Conservation (phyloP, 306 rosid genomes). For the Purshia tridentata region DNA sequence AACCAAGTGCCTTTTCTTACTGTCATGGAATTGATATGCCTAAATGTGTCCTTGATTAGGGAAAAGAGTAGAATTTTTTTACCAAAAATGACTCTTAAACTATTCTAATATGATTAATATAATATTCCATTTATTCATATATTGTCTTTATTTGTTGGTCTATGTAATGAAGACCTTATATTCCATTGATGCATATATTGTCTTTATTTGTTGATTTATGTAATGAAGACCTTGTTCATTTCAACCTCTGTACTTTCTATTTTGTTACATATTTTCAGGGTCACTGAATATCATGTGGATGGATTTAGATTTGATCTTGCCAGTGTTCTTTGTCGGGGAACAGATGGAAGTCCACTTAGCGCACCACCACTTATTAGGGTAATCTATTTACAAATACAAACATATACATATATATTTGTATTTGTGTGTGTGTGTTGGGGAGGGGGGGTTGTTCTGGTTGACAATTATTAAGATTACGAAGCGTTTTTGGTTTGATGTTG, state of each 20-base stretch:
- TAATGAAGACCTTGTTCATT: neutral
- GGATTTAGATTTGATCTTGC: conserved; percentile 98
- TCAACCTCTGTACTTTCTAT: conserved; percentile 12
- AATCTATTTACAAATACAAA: conserved; percentile 20
- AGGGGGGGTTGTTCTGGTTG: too few relatives aligned
- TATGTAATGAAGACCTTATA: neutral
- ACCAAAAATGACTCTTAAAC: too few relatives aligned
- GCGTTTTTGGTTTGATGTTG: neutral
- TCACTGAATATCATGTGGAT: conserved; percentile 86
- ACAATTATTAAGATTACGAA: neutral
- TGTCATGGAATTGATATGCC: too few relatives aligned
- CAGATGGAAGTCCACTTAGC: conserved; percentile 75
- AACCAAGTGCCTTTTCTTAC: too few relatives aligned
- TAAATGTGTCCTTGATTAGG: too few relatives aligned
- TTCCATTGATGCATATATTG: neutral
- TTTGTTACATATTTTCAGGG: conserved; percentile 53
- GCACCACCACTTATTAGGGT: conserved; percentile 85
- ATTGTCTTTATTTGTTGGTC: neutral
- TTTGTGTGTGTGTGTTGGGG: neutral
- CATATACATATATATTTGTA: neutral
- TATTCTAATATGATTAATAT: neutral
- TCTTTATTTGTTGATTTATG: neutral
- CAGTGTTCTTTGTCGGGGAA: conserved; percentile 87
- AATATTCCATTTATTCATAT: neutral
- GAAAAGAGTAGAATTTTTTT: neutral